Conservation (phyloP, 139 green algal species). For the Zygnema cylindricum region DNA sequence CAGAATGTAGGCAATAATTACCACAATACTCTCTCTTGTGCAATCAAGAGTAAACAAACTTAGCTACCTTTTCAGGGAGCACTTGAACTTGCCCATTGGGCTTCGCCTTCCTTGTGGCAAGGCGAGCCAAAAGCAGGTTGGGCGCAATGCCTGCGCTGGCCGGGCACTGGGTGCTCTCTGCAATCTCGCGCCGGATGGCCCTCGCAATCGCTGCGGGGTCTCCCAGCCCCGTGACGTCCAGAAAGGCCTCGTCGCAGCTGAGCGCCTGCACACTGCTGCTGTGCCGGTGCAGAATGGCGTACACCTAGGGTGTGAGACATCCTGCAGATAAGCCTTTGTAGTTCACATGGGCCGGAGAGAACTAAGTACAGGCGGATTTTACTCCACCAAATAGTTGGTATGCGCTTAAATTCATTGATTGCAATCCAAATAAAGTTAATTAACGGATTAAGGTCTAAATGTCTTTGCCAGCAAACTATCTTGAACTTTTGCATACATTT, state of each 20-base stretch:
- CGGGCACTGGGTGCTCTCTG: constrained; percentile 66
- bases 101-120: constrained; percentile 85
- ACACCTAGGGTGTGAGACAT: constrained; percentile 84
- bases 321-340: too few relatives aligned
- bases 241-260: constrained; percentile 92
- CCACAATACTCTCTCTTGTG: too few relatives aligned
- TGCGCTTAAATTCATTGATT: too few relatives aligned
- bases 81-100: constrained; percentile 79
- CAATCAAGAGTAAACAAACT: too few relatives aligned
- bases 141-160: constrained; percentile 76
- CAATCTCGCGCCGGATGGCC: constrained; percentile 67
- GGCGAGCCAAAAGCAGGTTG: constrained; percentile 80
- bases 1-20: too few relatives aligned
- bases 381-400: too few relatives aligned
- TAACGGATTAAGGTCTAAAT: too few relatives aligned
- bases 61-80: constrained; percentile 43
- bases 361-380: too few relatives aligned
- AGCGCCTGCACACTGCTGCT: constrained; percentile 71
- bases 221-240: constrained; percentile 86
- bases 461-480: too few relatives aligned
- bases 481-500: too few relatives aligned
- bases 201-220: constrained; percentile 62
- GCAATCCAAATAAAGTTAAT: too few relatives aligned
- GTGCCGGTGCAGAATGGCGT: constrained; percentile 79
- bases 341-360: too few relatives aligned